These are phyloP conservation scores for Diaporthe nobilis DNA, from an alignment of 2,329 filamentous ascomycete species.

Conservation along the genomic window DNA sequence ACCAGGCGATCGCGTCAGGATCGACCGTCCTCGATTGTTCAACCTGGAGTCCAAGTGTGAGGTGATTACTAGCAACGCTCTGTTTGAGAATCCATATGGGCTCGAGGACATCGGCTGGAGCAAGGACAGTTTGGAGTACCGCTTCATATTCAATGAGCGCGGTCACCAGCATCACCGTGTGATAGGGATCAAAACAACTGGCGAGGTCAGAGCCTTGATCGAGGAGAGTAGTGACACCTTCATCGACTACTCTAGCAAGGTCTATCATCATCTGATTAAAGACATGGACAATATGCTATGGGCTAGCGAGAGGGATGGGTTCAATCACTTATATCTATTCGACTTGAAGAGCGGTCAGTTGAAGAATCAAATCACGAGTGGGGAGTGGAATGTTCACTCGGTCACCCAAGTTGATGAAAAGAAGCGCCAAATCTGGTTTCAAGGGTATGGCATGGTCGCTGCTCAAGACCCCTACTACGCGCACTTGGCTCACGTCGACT, in stretches of 20 bases:
- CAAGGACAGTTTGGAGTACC: neutral
- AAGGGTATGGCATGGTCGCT: neutral
- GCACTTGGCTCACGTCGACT: neutral
- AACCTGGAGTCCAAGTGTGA: neutral
- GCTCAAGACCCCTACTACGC: neutral
- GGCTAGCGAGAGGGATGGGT: conserved; percentile 1
- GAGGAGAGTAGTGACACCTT: conserved; percentile 7
- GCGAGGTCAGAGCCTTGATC: conserved; percentile 2
- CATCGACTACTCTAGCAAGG: conserved; percentile 19
- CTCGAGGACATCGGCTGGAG: neutral
- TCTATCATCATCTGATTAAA: neutral
- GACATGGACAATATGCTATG: neutral
- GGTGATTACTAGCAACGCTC: neutral
- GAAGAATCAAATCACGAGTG: neutral
- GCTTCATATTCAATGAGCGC: neutral
- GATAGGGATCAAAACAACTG: neutral
- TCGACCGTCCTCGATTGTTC: neutral
- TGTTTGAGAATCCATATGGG: conserved; percentile 1
- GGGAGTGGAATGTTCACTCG: conserved; percentile 1
- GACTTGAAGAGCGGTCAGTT: neutral
- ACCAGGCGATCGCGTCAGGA: conserved; percentile 7
- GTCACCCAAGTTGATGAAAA: neutral
- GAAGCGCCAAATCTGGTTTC: neutral
- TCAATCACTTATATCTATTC: neutral
- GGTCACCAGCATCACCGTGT: neutral